Base-by-base conservation (phyloP, 345 rosid species). In the Punica granatum region DNA sequence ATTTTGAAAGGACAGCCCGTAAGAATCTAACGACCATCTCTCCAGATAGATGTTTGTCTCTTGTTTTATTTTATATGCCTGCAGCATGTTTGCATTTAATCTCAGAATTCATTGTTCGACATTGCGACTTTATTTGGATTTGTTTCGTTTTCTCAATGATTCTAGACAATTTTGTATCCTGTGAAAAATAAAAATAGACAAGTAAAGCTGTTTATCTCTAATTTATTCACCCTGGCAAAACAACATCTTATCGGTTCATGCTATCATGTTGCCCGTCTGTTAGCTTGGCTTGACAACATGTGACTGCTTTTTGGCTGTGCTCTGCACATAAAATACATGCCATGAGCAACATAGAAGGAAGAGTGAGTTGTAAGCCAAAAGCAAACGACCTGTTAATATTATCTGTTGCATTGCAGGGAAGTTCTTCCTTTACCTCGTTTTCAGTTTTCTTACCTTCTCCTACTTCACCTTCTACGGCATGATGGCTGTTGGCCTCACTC, bases 401-500 rank as follows among this genome's bases (percentile, higher is more conserved):
- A 28, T 42, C 25, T 33, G 33, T 53, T 65, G 56, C 35, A 62
- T n/a, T 64, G 84, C 94, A 89, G 98, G 86, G 19, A 92, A 92
- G 72, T 85, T 92, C 74, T 48, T 87, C 16, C 73, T 92, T 23
- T 92, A 81, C 65, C 33, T 90, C 74, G 53, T 90, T 68, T 87
- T 92, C 88, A 82, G 85, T 92, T 92, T 92, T 83, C 89, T 90
- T 49, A 90, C 98, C 2, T 92, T 92, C 89, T 84, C 92, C 25
- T 92, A 84, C 85, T 92, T 81, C 70, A 92, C 98, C 79, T 84
- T 84, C 75, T 90, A 88, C 6, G 97, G 97, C 26, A 85, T 90
- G 93, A 88, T 92, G 98, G 97, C 89, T 26, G 89, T 92, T 69
- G 97, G 97, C 65, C 87, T 92, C 71, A 90, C 96, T 39, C 94